Evolutionary conservation across 2,329 filamentous ascomycete species (phyloP).

Genomic region (Arthroderma sp.): DNA sequence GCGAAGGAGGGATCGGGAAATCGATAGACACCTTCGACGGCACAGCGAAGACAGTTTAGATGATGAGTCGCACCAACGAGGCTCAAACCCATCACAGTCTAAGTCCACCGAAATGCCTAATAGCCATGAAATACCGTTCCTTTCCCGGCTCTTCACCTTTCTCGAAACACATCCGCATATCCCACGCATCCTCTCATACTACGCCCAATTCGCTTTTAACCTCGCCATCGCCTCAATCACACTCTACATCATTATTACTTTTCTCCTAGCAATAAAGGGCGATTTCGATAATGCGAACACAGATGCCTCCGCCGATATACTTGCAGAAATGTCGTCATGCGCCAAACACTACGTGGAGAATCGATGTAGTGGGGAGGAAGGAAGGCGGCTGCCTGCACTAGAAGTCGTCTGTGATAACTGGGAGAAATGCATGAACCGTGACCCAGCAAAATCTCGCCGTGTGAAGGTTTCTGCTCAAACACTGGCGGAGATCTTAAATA

Average conservation of each 20-base stretch:
- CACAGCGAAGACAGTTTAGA: slow-evolving; percentile 33
- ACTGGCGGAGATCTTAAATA: slow-evolving; percentile 85
- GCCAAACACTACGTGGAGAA: slow-evolving; percentile 62
- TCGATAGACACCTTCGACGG: slow-evolving; percentile 29
- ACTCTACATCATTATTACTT: slow-evolving; percentile 54
- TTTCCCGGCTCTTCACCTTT: slow-evolving; percentile 45
- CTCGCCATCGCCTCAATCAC: slow-evolving; percentile 34
- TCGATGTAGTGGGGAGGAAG: slow-evolving; percentile 50
- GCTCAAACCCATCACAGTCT: background rate
- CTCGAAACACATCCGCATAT: slow-evolving; percentile 52
- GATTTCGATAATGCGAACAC: slow-evolving; percentile 64
- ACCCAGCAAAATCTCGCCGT: slow-evolving; percentile 63
- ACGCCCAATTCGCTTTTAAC: slow-evolving; percentile 47
- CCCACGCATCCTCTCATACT: slow-evolving; percentile 52
- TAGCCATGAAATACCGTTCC: slow-evolving; percentile 15
- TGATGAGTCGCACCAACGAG: slow-evolving; percentile 25
- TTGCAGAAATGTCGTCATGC: slow-evolving; percentile 63
- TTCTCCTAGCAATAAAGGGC: slow-evolving; percentile 55
- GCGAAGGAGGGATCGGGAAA: slow-evolving; percentile 34
- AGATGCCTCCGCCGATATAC: slow-evolving; percentile 52
- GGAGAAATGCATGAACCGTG: slow-evolving; percentile 76
- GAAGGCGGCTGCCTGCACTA: slow-evolving; percentile 54
- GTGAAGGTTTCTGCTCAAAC: slow-evolving; percentile 75
- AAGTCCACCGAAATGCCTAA: background rate
- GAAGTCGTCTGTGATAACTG: slow-evolving; percentile 62